Conservation (phyloP, 768 basidiomycete genomes). For the Cystobasidium ongulense region DNA sequence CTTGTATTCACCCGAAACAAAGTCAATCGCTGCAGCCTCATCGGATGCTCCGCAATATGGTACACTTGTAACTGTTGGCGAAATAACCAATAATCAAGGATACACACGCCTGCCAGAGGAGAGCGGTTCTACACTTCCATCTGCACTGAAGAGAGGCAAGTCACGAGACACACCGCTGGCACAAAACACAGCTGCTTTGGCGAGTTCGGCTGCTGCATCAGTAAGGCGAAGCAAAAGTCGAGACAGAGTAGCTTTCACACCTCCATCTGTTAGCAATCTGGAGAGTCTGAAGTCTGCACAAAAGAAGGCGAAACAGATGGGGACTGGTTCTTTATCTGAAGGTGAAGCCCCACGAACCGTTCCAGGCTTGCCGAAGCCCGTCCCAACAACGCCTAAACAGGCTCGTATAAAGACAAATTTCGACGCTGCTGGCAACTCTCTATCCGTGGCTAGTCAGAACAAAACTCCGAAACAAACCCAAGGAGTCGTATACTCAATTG, state of each 20-base stretch:
- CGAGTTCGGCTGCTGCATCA: background rate
- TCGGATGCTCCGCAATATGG: background rate
- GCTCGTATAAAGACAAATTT: background rate
- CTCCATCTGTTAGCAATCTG: conserved; percentile 7
- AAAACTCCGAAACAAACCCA: background rate
- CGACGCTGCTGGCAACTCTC: background rate
- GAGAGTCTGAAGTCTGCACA: background rate
- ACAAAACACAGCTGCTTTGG: background rate
- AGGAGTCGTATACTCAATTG: background rate
- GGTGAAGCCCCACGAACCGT: background rate
- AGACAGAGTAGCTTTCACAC: conserved; percentile 16
- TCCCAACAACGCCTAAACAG: background rate
- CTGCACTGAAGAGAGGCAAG: conserved; percentile 7
- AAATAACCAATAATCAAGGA: background rate
- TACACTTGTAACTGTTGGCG: background rate
- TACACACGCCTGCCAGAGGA: background rate
- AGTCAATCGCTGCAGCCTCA: background rate
- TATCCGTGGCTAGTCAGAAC: background rate
- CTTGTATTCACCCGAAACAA: conserved; percentile 7
- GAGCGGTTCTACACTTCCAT: background rate
- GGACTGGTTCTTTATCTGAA: background rate
- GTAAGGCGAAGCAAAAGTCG: conserved; percentile 6
- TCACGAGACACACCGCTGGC: background rate
- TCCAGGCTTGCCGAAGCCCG: background rate
- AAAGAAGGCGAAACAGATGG: background rate